Conservation (phyloP, 768 basidiomycete species). For the Strobilomyces echinocephalus region DNA sequence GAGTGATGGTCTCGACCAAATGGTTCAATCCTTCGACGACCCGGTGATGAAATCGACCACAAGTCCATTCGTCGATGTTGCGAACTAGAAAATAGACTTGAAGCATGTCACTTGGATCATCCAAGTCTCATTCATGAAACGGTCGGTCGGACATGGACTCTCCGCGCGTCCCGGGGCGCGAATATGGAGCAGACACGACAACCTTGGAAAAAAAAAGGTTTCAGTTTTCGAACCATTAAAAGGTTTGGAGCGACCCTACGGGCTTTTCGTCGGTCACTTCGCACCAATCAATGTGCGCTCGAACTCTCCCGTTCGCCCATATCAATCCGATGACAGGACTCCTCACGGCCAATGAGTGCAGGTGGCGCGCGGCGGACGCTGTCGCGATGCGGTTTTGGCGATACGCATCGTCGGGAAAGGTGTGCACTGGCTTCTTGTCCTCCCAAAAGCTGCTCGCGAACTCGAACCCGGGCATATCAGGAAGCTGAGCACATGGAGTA, state of each 20-base stretch:
- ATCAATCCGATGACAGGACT: slow-evolving; percentile 51
- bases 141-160: slow-evolving; percentile 17
- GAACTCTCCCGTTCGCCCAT: slow-evolving; percentile 48
- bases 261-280: slow-evolving; percentile 29
- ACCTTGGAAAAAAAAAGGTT: slow-evolving; percentile 28
- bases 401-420: slow-evolving; percentile 48
- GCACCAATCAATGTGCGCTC: slow-evolving; percentile 57
- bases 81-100: slow-evolving; percentile 47
- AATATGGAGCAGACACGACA: slow-evolving; percentile 48
- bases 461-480: slow-evolving; percentile 46
- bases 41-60: slow-evolving; percentile 36
- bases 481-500: slow-evolving; percentile 45
- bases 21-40: slow-evolving; percentile 37
- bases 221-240: neutral
- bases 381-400: slow-evolving; percentile 57
- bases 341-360: slow-evolving; percentile 42
- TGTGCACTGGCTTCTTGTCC: slow-evolving; percentile 53
- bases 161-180: slow-evolving; percentile 13
- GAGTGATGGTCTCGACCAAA: slow-evolving; percentile 33
- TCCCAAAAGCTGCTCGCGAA: slow-evolving; percentile 54
- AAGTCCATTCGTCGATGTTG: slow-evolving; percentile 53
- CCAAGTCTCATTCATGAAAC: slow-evolving; percentile 50
- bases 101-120: slow-evolving; percentile 41
- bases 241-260: slow-evolving; percentile 25
- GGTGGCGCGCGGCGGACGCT: slow-evolving; percentile 45